phyloP scores from a whole-genome alignment of 108 stramenopile genomes.

The Schizochytrium sp. region DNA sequence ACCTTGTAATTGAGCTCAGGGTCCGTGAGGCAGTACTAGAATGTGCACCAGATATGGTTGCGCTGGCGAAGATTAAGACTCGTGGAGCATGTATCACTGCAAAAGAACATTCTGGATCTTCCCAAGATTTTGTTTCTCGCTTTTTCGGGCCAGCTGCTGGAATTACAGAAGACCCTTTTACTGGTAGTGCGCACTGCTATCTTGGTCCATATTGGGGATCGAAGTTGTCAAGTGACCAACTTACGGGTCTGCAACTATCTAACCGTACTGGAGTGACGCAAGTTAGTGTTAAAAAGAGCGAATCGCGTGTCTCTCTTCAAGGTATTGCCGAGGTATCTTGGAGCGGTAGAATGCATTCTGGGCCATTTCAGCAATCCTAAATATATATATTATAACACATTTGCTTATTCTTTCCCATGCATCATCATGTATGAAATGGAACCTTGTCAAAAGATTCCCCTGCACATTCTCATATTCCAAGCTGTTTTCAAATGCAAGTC shows the following conservation, averaged over 20 bases:
- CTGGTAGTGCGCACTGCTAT: slow-evolving; percentile 92
- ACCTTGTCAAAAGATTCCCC: no score
- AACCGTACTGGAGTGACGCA: slow-evolving; percentile 80
- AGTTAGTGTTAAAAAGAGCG: background rate
- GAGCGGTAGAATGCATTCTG: slow-evolving; percentile 45
- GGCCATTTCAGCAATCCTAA: background rate
- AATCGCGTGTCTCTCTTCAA: background rate
- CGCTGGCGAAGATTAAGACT: slow-evolving; percentile 61
- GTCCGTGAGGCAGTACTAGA: slow-evolving; percentile 14
- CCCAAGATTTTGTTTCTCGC: slow-evolving; percentile 81
- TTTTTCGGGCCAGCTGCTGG: slow-evolving; percentile 94
- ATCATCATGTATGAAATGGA: no score
- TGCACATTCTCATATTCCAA: no score
- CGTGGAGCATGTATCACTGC: slow-evolving; percentile 68
- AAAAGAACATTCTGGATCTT: slow-evolving; percentile 65
- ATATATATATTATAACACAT: background rate
- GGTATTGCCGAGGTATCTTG: slow-evolving; percentile 7
- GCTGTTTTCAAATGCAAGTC: no score
- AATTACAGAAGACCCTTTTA: slow-evolving; percentile 97
- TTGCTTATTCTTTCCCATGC: no score
- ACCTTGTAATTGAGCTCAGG: slow-evolving; percentile 39
- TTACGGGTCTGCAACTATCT: slow-evolving; percentile 88
- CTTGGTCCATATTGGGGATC: slow-evolving; percentile 89
- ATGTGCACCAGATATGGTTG: slow-evolving; percentile 47
- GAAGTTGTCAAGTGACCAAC: slow-evolving; percentile 78